Percentiles rank a stretch among this genome's conserved stretches.
Conservation (phyloP, 2,329 filamentous ascomycete species). For the Cadophora sp. region DNA sequence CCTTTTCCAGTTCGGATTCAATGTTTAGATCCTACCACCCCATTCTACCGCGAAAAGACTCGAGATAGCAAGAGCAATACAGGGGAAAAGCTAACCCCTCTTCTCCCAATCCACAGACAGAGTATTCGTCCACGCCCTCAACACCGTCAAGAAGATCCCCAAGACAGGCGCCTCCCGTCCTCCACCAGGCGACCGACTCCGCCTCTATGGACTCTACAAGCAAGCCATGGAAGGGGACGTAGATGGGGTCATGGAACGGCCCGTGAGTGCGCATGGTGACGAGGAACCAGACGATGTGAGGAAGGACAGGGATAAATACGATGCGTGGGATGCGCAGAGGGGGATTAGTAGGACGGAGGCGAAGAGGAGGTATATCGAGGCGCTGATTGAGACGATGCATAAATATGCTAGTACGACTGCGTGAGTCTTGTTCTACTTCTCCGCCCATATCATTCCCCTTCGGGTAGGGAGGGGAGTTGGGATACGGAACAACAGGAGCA, state of each 20-base stretch:
- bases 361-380: constrained; percentile 92
- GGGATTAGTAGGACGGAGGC: constrained; percentile 87
- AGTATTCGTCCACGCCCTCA: constrained; percentile 98
- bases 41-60: neutral
- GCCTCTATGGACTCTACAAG: constrained; percentile 97
- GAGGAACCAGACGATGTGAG: constrained; percentile 56
- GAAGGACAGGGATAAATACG: constrained; percentile 75
- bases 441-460: neutral
- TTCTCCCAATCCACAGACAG: constrained; percentile 67
- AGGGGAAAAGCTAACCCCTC: neutral
- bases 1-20: neutral
- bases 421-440: constrained; percentile 51
- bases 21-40: neutral
- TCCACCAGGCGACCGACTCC: constrained; percentile 82
- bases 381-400: constrained; percentile 96
- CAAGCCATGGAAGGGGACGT: constrained; percentile 99
- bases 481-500: neutral
- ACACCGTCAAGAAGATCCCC: constrained; percentile 97
- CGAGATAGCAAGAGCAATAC: neutral
- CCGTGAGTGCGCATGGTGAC: constrained; percentile 63
- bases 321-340: constrained; percentile 92
- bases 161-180: constrained; percentile 91
- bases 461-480: neutral
- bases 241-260: constrained; percentile 89
- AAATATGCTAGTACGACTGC: constrained; percentile 85